Conservation (phyloP, 1,284 basidiomycete species). For the Puccinia polysora region DNA sequence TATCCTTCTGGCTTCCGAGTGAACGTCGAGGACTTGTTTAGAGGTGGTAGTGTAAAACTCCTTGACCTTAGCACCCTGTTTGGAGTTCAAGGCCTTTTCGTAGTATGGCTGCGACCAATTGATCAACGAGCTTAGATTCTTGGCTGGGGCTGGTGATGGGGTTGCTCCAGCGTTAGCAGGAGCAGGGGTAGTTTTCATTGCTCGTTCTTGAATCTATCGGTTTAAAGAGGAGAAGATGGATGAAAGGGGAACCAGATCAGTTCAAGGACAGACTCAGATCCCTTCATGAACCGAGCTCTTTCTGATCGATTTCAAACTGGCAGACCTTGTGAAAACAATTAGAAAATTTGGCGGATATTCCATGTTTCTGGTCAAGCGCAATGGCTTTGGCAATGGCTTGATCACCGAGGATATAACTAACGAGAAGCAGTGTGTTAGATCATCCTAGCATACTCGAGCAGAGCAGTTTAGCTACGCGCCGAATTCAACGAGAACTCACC, state of each 20-base stretch:
- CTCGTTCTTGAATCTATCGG: constrained; percentile 26
- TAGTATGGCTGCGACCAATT: constrained; percentile 61
- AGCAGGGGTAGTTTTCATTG: neutral
- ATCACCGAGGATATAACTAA: constrained; percentile 71
- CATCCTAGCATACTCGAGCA: neutral
- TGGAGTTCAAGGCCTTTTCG: constrained; percentile 65
- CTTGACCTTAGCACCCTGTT: constrained; percentile 55
- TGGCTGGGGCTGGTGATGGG: neutral
- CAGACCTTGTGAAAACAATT: constrained; percentile 65
- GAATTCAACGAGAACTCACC: constrained; percentile 3
- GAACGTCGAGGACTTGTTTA: constrained; percentile 76
- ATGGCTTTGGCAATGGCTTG: constrained; percentile 75
- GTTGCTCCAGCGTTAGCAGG: neutral
- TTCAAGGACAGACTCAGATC: constrained; percentile 67
- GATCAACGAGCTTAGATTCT: constrained; percentile 8
- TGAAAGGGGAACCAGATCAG: no score
- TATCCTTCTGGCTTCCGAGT: constrained; percentile 78
- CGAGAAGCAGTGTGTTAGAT: no score
- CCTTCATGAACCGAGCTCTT: constrained; percentile 65
- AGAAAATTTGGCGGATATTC: constrained; percentile 79
- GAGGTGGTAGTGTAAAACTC: constrained; percentile 72
- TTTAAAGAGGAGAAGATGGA: neutral
- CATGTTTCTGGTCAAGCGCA: constrained; percentile 74
- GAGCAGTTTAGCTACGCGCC: neutral
- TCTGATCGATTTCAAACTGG: no score